Evolutionary conservation across 805 yeast species (phyloP), one percentile per base, ranked within the genome.

Genomic region (Vanderwaltozyma tropicalis): DNA sequence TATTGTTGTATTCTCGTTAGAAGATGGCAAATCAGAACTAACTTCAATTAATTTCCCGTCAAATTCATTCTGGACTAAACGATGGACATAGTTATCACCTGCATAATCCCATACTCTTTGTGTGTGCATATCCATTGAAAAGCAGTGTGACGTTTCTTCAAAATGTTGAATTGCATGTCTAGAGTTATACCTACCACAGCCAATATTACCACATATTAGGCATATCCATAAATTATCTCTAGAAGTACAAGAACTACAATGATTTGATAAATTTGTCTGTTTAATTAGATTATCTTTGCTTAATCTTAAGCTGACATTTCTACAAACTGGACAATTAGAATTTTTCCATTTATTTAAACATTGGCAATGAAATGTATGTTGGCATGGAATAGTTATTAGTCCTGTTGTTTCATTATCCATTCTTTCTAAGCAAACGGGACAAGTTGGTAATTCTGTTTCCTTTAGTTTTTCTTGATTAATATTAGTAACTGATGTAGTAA

Each of bases 71-170:
- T 87, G 85, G 4, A 87, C 71, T 31, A 87, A 62, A 35, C 96
- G 60, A 57, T 87, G 96, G 9, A 87, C 96, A 56, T 87, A 87
- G 45, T 76, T 78, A 54, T 87, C 96, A 2, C 88, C 88, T 0
- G 88, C 87, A 55, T 87, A 87, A 56, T 87, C 96, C 96, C 96
- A 87, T 1, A 87, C 95, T 29, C 96, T 66, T 43, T 87, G 92
- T 0, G 94, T 74, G 10, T 68, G 61, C 32, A 84, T 65, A 52
- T 87, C 95, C 95, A 87, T 86, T 0, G 95, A 82, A 62, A 84
- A 87, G 49, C 95, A 83, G 57, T 87, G 96, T 5, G 80, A 78
- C 0, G 94, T 80, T 9, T 67, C 66, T 14, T 78, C 74, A 55
- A 74, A 88, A 59, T 87, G 96, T 42, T 79, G 74, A 36, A 85